These are phyloP conservation scores for Colletotrichum melonis DNA, from an alignment of 2,329 filamentous ascomycete species.

Conservation along the genomic window DNA sequence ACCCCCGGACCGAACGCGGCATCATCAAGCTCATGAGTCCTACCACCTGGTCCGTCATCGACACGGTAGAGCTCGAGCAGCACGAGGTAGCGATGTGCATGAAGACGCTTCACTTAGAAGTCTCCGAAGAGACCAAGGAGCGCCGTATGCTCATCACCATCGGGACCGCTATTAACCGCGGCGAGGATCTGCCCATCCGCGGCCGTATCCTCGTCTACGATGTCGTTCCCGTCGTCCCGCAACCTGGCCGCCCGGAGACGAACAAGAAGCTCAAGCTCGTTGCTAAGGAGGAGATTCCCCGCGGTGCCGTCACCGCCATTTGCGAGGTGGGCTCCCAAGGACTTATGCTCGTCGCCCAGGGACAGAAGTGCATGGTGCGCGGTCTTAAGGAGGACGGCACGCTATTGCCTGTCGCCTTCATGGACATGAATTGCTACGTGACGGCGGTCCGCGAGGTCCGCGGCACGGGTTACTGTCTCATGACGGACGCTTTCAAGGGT, in stretches of 20 bases:
- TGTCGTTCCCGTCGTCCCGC: constrained; percentile 89
- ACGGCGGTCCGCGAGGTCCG: constrained; percentile 85
- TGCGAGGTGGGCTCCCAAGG: constrained; percentile 88
- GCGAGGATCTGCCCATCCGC: constrained; percentile 88
- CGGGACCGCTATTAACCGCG: constrained; percentile 86
- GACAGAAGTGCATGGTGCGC: constrained; percentile 96
- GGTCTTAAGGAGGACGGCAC: constrained; percentile 96
- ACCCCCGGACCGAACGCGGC: constrained; percentile 78
- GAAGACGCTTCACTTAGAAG: constrained; percentile 85
- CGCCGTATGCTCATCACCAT: constrained; percentile 84
- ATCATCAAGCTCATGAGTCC: constrained; percentile 84
- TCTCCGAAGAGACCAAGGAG: constrained; percentile 91
- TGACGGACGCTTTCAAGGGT: constrained; percentile 92
- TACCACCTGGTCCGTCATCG: constrained; percentile 80
- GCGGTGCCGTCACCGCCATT: constrained; percentile 89
- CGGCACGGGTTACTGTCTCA: constrained; percentile 84
- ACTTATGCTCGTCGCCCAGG: constrained; percentile 89
- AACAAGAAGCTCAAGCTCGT: constrained; percentile 87
- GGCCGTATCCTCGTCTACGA: constrained; percentile 93
- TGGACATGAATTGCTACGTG: constrained; percentile 97
- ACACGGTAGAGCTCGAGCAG: constrained; percentile 77
- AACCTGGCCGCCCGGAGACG: constrained; percentile 86
- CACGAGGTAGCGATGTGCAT: constrained; percentile 85
- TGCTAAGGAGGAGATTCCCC: constrained; percentile 89
- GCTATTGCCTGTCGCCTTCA: constrained; percentile 92